phyloP scores from a whole-genome alignment of 1,284 basidiomycete species.

The Boletus mariae region DNA sequence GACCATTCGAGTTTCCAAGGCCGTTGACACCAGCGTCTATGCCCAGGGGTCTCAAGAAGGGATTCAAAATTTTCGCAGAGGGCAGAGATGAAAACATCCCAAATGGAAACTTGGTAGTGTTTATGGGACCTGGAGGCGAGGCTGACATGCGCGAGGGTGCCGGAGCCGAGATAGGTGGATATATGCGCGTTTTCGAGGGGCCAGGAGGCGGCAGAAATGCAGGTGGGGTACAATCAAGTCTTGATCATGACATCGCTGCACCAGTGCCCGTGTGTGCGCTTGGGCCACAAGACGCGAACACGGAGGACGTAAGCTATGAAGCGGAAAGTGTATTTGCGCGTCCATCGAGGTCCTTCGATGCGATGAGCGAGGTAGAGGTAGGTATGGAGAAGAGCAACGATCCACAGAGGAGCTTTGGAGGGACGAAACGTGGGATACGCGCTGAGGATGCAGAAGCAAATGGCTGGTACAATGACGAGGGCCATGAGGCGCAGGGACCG shows the following conservation, averaged over 20 bases:
- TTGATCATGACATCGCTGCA: slow-evolving; percentile 13
- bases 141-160: background rate
- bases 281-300: background rate
- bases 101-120: background rate
- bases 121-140: slow-evolving; percentile 9
- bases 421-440: slow-evolving; percentile 15
- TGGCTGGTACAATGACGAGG: slow-evolving; percentile 4
- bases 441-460: slow-evolving; percentile 13
- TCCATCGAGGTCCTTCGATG: slow-evolving; percentile 9
- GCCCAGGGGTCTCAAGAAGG: slow-evolving; percentile 15
- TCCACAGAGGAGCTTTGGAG: background rate
- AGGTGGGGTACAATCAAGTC: background rate
- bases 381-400: slow-evolving; percentile 3
- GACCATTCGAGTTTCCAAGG: slow-evolving; percentile 12
- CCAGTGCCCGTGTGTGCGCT: slow-evolving; percentile 17
- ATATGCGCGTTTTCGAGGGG: slow-evolving; percentile 25
- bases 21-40: slow-evolving; percentile 21
- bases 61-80: slow-evolving; percentile 2
- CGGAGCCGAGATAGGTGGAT: slow-evolving; percentile 14
- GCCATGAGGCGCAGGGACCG: slow-evolving; percentile 3
- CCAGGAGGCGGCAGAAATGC: slow-evolving; percentile 1
- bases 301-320: background rate
- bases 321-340: slow-evolving; percentile 6
- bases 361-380: slow-evolving; percentile 7
- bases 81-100: slow-evolving; percentile 4